Evolutionary conservation across 495 filamentous ascomycete genomes (phyloP), one percentile per base, ranked within the genome.

Genomic region (Collariella sp.): DNA sequence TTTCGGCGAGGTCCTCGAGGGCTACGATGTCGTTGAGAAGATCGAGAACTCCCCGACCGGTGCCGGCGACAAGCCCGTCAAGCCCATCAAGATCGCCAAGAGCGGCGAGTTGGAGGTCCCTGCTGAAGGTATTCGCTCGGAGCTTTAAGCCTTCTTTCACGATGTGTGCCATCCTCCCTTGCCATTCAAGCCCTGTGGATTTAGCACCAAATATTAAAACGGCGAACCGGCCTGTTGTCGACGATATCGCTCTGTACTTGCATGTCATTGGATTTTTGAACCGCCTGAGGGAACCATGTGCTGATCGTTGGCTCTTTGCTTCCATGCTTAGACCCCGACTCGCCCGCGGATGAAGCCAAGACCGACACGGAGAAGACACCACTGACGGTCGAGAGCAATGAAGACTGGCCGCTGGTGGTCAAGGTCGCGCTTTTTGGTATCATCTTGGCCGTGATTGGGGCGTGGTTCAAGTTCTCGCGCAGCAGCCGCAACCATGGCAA

Each of bases 111-210:
- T 96, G 49, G 77, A 82, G 71, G 78, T 91, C 60, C 86, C 89
- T 63, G 72, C 83, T 70, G 90, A 96, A 98, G 93, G 93, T 98
- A 96, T 88, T 80, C 87, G 94, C 72, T 83, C 85, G 73, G 93
- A 97, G 73, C 88, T 96, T 72, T 97, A 88, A 80, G 61, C 34
- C 48, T 41, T 54, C 31, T 55, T 53, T 52, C 52, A 35, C 46
- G 46, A 44, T 46, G 42, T 55, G 33, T 48, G 46, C 42, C 46
- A 43, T 34, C 22, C 50, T 38, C 38, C 18, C 33, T 20, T 2
- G 11, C 23, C 46, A 38, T 18, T 36, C 20, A 50, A 55, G 39
- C 20, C 31, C 36, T 46, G 47, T 39, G 43, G 38, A 54, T 45
- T 43, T 38, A 56, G 47, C 55, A 59, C 46, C 10, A 42, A 29